These are phyloP conservation scores for Ascochyta rabiei DNA, from an alignment of 2,329 filamentous ascomycete genomes.

Conservation along the genomic window DNA sequence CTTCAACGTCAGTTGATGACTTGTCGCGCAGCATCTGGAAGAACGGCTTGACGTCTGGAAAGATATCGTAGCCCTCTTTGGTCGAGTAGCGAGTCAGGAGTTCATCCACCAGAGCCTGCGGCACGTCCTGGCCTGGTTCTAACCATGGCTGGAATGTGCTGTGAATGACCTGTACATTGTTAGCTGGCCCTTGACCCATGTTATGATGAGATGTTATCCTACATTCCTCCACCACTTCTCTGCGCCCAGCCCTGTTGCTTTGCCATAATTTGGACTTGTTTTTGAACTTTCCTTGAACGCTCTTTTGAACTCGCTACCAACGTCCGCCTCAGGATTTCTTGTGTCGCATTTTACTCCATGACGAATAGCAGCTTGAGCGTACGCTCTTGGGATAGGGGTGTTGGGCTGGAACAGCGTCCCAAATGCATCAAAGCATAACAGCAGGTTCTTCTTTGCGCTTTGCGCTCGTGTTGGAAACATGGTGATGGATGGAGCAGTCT, in stretches of 20 bases:
- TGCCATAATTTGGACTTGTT: conserved; percentile 65
- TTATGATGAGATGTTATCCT: conserved; percentile 26
- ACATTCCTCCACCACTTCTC: conserved; percentile 67
- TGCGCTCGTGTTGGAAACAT: conserved; percentile 13
- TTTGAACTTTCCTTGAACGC: conserved; percentile 58
- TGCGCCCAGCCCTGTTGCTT: conserved; percentile 57
- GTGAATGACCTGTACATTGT: conserved; percentile 55
- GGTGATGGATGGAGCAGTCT: conserved; percentile 9
- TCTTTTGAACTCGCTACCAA: conserved; percentile 42
- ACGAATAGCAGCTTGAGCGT: conserved; percentile 58
- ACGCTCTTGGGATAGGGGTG: conserved; percentile 59
- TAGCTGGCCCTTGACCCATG: background rate
- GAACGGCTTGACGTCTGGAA: conserved; percentile 54
- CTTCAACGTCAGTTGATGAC: background rate
- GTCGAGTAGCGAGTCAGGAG: conserved; percentile 62
- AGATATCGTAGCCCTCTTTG: conserved; percentile 58
- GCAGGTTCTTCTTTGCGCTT: conserved; percentile 52
- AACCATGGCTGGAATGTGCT: conserved; percentile 51
- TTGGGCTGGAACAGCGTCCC: conserved; percentile 66
- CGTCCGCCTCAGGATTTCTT: conserved; percentile 29
- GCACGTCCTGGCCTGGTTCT: conserved; percentile 45
- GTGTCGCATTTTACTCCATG: conserved; percentile 56
- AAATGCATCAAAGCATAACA: conserved; percentile 69
- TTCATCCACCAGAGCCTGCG: conserved; percentile 53
- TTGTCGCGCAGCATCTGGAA: conserved; percentile 51